Evolutionary conservation across 495 filamentous ascomycete species (phyloP).

Genomic region (Bacidia gigantensis): DNA sequence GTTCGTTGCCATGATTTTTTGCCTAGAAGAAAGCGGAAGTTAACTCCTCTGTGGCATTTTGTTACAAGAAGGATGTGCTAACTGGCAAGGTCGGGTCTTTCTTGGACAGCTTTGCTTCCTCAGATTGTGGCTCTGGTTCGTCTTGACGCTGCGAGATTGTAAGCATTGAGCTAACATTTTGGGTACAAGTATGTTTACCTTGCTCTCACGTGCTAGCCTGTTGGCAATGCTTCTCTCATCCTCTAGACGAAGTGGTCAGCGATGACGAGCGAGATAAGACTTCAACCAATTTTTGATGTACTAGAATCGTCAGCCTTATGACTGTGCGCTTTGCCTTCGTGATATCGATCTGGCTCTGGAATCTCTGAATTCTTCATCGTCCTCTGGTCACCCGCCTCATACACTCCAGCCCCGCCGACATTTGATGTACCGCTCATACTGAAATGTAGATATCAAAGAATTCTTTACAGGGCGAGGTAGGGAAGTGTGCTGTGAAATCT

Average conservation of each 20-base stretch:
- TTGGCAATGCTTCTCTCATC: constrained; percentile 70
- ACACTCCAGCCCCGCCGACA: constrained; percentile 39
- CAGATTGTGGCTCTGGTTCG: constrained; percentile 27
- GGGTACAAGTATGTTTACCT: constrained; percentile 20
- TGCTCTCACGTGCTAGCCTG: constrained; percentile 49
- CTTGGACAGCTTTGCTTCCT: constrained; percentile 44
- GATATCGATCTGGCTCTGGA: constrained; percentile 39
- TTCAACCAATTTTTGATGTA: constrained; percentile 23
- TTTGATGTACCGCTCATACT: constrained; percentile 29
- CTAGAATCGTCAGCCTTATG: constrained; percentile 62
- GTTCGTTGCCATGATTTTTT: constrained; percentile 54
- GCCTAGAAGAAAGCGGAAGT: constrained; percentile 40
- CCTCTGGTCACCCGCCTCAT: constrained; percentile 59
- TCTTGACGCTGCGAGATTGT: constrained; percentile 24
- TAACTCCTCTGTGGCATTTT: too few relatives aligned
- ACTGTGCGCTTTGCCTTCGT: constrained; percentile 52
- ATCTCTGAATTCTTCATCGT: constrained; percentile 45
- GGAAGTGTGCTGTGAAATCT: too few relatives aligned
- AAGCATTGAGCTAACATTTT: neutral
- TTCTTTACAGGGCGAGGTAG: too few relatives aligned
- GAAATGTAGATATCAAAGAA: neutral
- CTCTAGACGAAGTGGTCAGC: constrained; percentile 33
- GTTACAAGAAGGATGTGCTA: constrained; percentile 20
- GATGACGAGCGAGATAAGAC: neutral
- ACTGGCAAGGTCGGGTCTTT: constrained; percentile 57